Evolutionary conservation across 768 basidiomycete species (phyloP), one percentile per base, ranked within the genome.

Genomic region (Trametes gibbosa): DNA sequence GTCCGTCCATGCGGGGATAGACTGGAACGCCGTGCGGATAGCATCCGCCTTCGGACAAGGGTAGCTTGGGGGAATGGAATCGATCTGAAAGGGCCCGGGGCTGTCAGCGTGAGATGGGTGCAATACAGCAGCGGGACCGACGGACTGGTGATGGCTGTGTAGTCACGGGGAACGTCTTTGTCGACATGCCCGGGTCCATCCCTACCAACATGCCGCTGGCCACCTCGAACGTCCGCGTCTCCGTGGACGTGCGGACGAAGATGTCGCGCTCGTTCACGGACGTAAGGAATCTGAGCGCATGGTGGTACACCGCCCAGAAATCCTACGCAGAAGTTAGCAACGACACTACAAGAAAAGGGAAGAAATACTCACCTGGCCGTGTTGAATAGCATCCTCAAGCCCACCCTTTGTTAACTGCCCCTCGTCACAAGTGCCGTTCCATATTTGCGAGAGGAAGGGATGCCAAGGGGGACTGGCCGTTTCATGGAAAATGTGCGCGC

Each of bases 321-420:
- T 81, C 80, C 81, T 81, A 40, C 16, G 13, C 25, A 3, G 47
- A 24, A 34, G 24, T 59, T 42, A 57, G 10, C 29, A 21, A 35
- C 17, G 34, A 14, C n/a, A 10, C 32, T 25, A 5, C 2, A 14
- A 2, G 21, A 23, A 0, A 27, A 16, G 12, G 21, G 19, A 10
- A 21, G 3, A 1, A 17, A 27, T 0, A 10, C 13, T 32, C 55
- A 75, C 76, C 71, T 76, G 66, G 7, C 80, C 50, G 55, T 81
- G 80, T 27, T 62, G 65, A 40, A 78, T 56, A 4, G 78, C 73
- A 45, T 81, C 80, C 24, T 73, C 66, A 3, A 80, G 66, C 1
- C 80, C 80, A n/a, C 35, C 78, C 0, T 65, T 63, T 8, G 80
- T 81, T 48, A 81, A 71, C 56, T 81, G 80, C 7, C 80, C 80